These are phyloP conservation scores for Hordeum marinum DNA, from an alignment of 176 grass and related monocot species.

Conservation along the genomic window DNA sequence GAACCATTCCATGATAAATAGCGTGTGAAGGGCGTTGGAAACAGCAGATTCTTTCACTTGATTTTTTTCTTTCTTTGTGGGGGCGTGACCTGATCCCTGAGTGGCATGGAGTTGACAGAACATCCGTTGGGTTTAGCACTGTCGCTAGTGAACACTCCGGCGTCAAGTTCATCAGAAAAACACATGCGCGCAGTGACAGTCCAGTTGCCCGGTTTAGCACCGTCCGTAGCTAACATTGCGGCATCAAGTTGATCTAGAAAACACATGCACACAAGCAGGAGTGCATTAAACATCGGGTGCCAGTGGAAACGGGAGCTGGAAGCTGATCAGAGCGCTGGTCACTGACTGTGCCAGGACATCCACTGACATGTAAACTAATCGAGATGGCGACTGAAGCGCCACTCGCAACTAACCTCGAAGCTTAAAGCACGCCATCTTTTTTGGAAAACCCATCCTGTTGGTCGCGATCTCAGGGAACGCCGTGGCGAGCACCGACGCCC, in stretches of 20 bases:
- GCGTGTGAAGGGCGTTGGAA: neutral
- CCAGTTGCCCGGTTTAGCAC: neutral
- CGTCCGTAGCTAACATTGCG: neutral
- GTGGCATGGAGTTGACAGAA: neutral
- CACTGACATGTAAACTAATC: conserved; percentile 8
- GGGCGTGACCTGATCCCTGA: too few relatives aligned
- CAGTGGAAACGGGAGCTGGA: neutral
- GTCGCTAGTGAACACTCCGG: neutral
- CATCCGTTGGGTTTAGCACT: neutral
- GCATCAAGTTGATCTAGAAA: neutral
- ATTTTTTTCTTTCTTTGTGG: too few relatives aligned
- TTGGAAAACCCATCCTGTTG: too few relatives aligned
- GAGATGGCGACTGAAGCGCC: neutral
- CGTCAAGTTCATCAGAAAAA: neutral
- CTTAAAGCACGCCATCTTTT: neutral
- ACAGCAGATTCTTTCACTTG: neutral
- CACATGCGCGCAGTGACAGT: too few relatives aligned
- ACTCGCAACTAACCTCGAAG: neutral
- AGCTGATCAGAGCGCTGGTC: neutral
- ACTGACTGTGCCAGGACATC: neutral
- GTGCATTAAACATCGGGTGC: neutral
- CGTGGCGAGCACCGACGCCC: conserved; percentile 1
- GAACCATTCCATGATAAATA: too few relatives aligned
- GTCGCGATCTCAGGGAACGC: neutral
- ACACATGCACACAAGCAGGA: neutral